Evolutionary conservation across 768 basidiomycete genomes (phyloP).

Genomic region (Nidula microcarpa): DNA sequence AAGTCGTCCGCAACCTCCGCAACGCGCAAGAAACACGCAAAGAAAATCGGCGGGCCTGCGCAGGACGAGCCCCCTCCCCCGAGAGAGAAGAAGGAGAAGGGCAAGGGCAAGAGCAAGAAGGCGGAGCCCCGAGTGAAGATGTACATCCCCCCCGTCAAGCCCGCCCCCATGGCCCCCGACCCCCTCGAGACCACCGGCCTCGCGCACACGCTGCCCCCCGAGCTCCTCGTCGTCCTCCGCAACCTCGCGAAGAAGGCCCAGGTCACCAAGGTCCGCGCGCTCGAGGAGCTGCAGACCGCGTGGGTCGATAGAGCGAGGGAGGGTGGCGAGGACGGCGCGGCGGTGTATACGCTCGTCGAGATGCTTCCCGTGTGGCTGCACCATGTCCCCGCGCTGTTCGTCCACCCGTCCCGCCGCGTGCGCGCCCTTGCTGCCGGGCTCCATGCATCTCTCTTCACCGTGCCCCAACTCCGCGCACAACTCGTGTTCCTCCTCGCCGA

Average conservation of each 20-base stretch:
- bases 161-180: conserved; percentile 70
- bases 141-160: conserved; percentile 85
- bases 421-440: conserved; percentile 56
- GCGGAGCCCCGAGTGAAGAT: conserved; percentile 80
- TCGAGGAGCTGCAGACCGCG: conserved; percentile 73
- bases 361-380: conserved; percentile 92
- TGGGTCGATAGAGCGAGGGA: conserved; percentile 60
- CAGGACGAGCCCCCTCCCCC: conserved; percentile 28
- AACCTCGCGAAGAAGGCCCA: conserved; percentile 87
- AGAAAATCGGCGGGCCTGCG: conserved; percentile 47
- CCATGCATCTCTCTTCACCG: conserved; percentile 63
- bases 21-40: conserved; percentile 92
- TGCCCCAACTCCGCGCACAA: conserved; percentile 43
- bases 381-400: conserved; percentile 77
- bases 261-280: conserved; percentile 76
- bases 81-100: conserved; percentile 41
- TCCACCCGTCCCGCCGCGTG: conserved; percentile 78
- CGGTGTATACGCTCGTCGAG: conserved; percentile 40
- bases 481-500: conserved; percentile 50
- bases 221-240: conserved; percentile 78
- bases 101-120: conserved; percentile 51
- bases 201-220: conserved; percentile 69
- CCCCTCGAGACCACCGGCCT: conserved; percentile 85
- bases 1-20: conserved; percentile 83
- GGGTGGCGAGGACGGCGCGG: conserved; percentile 36